Evolutionary conservation across 192 early-diverging fungal genomes (phyloP), one percentile per base, ranked within the genome.

Genomic region (Coemansia reversa): DNA sequence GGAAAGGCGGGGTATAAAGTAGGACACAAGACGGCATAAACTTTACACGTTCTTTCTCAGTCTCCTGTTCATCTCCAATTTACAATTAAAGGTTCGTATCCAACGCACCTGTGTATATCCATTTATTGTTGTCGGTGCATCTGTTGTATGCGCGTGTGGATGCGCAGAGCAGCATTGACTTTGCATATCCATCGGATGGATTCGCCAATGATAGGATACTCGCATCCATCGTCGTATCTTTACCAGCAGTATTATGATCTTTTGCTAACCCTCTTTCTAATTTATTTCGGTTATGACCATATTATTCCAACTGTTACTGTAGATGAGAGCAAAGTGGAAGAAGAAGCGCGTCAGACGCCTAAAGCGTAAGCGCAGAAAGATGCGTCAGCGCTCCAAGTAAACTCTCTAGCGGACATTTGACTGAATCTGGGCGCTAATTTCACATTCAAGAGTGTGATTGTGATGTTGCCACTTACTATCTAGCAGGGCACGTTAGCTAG

Each of bases 281-380:
- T 9, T 3, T 39, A 11, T 9, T 4, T 9, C 12, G 35, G 22
- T 29, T 55, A 23, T 25, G 12, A 5, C 22, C 55, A 28, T 14
- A 24, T 23, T 5, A 18, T 23, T 7, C 18, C 23, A 22, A 18
- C 56, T 2, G 5, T n/a, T 0, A 52, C 52, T 61, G 53, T 69
- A 76, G 64, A 87, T 89, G 88, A 72, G 88, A 72, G 88, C 84
- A 57, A 89, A 89, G 85, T 89, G 88, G 88, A 83, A 83, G 66
- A 89, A 89, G 84, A 89, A 89, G 84, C 79, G 88, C 55, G 83
- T 85, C 60, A 69, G 88, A 62, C 84, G 88, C 68, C 75, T 89
- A 33, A 88, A 87, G 84, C 86, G 88, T 61, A 89, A 89, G 81
- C 81, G 88, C 67, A 88, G 88, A 84, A 87, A 89, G 86, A 89